Base-by-base conservation (phyloP, 345 rosid species). In the Arabis alpina region DNA sequence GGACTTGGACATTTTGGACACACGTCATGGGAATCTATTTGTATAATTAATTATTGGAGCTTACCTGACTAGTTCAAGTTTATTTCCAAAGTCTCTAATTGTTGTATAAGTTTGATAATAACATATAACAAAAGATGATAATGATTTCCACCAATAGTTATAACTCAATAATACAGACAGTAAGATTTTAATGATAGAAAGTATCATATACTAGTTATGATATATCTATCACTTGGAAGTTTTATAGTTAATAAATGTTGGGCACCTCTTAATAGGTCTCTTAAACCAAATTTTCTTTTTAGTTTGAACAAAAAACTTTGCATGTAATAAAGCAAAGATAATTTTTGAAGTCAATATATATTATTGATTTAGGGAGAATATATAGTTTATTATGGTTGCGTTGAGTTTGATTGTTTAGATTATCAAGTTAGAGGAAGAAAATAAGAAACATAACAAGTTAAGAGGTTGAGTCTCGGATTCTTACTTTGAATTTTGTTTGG, bases 1-100 rank as follows among this genome's bases (percentile, higher is more conserved):
- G 10, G 16, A 59, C 54, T 65, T 13, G 12, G 39, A 56, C 16
- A 9, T 64, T 72, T 27, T 48, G 71, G 71, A 65, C 54, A 72
- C 58, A 64, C 52, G 40, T 66, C 72, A 5, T 34, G 12, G 14
- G 25, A 65, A 28, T 72, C 52, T 72, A 2, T 72, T 1, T 40
- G 10, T 57, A 10, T 36, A 3, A 28, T 19, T 28, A 4, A 44
- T 14, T 64, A 40, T 64, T 56, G 52, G 44, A 73, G 49, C 45
- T 28, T 44, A 9, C 15, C 0, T 1, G 14, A 64, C 6, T 56
- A 28, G 32, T 64, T 56, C 66, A 39, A 73, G 6, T 40, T 64
- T 45, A 32, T 64, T 51, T 51, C 28, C 24, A 50, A 36, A 3
- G 3, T 37, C 2, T 36, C n/a, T 44, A 24, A 2, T 49, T 25